Evolutionary conservation across 179 eudicot species (phyloP).

Genomic region (Gypsophila paniculata): DNA sequence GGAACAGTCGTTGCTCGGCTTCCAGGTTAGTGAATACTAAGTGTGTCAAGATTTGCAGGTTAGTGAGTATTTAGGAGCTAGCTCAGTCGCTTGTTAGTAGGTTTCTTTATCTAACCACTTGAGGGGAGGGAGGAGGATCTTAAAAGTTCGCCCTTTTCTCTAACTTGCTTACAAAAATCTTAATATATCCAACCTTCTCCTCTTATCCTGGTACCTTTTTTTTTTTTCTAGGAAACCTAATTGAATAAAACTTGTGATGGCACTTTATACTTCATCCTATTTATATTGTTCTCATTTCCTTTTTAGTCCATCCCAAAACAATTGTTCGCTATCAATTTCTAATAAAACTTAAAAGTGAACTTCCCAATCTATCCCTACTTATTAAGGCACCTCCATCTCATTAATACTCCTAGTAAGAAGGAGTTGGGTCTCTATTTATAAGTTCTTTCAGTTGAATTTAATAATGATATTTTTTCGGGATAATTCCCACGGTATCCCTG

Average conservation of each 20-base stretch:
- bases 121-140: neutral
- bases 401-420: too few species aligned
- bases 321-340: too few species aligned
- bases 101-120: neutral
- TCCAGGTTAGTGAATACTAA: conserved; percentile 45
- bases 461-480: too few species aligned
- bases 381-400: too few species aligned
- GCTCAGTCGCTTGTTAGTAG: neutral
- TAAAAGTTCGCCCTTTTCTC: neutral
- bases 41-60: neutral
- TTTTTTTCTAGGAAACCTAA: neutral
- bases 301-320: too few species aligned
- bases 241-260: neutral
- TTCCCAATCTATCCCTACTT: too few species aligned
- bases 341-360: too few species aligned
- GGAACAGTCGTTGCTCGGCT: conserved; percentile 76
- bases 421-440: too few species aligned
- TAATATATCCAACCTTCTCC: neutral
- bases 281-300: too few species aligned
- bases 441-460: too few species aligned
- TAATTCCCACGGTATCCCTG: too few species aligned
- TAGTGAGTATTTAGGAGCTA: neutral
- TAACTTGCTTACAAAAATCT: neutral
- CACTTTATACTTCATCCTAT: neutral
- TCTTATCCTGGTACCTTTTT: neutral